Evolutionary conservation across 257 asterid genomes (phyloP).

Genomic region (Solanum pimpinellifolium): DNA sequence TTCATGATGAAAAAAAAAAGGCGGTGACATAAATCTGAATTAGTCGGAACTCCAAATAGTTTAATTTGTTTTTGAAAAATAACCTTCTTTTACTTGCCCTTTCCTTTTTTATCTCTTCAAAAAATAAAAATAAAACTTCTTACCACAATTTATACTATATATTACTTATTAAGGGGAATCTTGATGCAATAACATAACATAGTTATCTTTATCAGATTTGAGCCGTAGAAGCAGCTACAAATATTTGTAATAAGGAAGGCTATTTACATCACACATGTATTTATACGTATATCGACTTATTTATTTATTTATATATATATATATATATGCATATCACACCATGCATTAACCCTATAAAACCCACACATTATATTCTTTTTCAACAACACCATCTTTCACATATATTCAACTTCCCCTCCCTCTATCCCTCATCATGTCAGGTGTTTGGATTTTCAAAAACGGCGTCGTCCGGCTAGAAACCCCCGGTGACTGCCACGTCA

Average conservation of each 20-base stretch:
- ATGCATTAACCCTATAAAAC: background rate
- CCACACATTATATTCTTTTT: background rate
- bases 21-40: background rate
- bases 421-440: conserved; percentile 10
- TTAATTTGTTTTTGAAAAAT: background rate
- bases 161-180: background rate
- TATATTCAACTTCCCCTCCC: background rate
- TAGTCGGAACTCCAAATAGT: background rate
- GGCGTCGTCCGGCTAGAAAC: conserved; percentile 22
- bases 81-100: background rate
- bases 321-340: background rate
- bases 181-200: background rate
- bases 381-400: background rate
- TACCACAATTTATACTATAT: background rate
- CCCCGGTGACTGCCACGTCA: conserved; percentile 14
- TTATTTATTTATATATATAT: no score
- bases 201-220: rapidly evolving
- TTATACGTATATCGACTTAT: background rate
- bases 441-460: conserved; percentile 29
- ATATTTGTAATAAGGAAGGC: background rate
- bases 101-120: background rate
- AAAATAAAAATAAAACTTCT: background rate
- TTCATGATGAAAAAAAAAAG: background rate
- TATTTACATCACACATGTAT: background rate
- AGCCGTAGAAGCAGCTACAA: rapidly evolving